phyloP scores from a whole-genome alignment of 768 basidiomycete genomes.

The Mrakia gelida region DNA sequence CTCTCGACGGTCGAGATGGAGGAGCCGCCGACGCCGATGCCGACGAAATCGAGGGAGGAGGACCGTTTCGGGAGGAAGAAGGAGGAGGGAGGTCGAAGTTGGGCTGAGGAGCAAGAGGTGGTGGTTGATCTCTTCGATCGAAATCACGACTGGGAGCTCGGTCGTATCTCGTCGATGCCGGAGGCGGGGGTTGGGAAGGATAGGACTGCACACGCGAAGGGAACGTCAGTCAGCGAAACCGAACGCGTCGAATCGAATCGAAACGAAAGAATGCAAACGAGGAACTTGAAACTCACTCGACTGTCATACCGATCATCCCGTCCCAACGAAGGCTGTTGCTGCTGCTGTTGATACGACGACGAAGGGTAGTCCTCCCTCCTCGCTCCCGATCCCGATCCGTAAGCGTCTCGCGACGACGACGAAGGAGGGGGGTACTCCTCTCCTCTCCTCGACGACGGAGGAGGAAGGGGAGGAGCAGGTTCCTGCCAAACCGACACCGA shows the following conservation, averaged over 20 bases:
- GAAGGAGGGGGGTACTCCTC: background rate
- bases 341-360: too few relatives aligned
- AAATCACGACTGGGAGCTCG: background rate
- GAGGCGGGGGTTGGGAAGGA: background rate
- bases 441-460: background rate
- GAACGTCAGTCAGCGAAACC: background rate
- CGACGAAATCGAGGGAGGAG: background rate
- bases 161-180: background rate
- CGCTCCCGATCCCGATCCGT: background rate
- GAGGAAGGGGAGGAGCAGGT: slow-evolving; percentile 1
- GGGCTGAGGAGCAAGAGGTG: background rate
- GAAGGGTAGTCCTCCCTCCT: too few relatives aligned
- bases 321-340: background rate
- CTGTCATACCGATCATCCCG: background rate
- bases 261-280: too few relatives aligned
- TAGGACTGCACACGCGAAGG: background rate
- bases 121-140: background rate
- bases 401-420: background rate
- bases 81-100: background rate
- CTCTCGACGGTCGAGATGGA: background rate
- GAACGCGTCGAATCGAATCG: too few relatives aligned
- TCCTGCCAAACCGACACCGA: background rate
- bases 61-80: background rate
- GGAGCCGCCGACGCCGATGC: background rate
- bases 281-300: background rate